Evolutionary conservation across 1,284 basidiomycete genomes (phyloP).

Genomic region (Thecaphora frezii): DNA sequence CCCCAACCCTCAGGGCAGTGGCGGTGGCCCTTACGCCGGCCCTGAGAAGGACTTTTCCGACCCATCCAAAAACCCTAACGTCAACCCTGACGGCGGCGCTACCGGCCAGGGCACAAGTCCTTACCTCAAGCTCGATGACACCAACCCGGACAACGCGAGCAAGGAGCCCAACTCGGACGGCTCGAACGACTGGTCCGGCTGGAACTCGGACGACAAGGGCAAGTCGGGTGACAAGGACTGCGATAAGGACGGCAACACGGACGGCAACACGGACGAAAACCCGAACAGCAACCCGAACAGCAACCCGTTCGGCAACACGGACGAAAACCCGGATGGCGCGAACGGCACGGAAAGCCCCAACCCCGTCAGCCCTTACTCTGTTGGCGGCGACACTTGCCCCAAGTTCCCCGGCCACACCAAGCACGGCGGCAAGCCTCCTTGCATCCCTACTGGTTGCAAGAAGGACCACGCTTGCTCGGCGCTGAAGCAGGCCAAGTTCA

Average conservation of each 20-base stretch:
- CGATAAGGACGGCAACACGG: background rate
- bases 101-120: background rate
- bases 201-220: background rate
- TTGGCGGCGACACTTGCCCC: constrained; percentile 12
- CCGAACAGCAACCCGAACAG: background rate
- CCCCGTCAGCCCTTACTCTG: no score
- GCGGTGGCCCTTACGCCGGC: no score
- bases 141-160: background rate
- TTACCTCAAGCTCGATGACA: constrained; percentile 4
- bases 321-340: background rate
- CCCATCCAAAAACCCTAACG: no score
- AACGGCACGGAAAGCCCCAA: no score
- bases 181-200: background rate
- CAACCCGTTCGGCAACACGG: background rate
- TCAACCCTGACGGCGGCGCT: background rate
- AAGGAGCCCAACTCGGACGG: constrained; percentile 6
- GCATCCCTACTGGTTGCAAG: constrained; percentile 19
- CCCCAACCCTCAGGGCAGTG: no score
- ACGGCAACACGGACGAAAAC: background rate
- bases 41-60: no score
- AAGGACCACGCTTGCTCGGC: constrained; percentile 36
- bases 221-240: background rate
- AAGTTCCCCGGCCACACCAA: constrained; percentile 20
- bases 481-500: constrained; percentile 14
- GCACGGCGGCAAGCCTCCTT: constrained; percentile 20